Percentiles rank a stretch among this genome's conserved stretches.
Evolutionary conservation across 2,329 filamentous ascomycete genomes (phyloP).

Genomic region (Monilinia laxa): DNA sequence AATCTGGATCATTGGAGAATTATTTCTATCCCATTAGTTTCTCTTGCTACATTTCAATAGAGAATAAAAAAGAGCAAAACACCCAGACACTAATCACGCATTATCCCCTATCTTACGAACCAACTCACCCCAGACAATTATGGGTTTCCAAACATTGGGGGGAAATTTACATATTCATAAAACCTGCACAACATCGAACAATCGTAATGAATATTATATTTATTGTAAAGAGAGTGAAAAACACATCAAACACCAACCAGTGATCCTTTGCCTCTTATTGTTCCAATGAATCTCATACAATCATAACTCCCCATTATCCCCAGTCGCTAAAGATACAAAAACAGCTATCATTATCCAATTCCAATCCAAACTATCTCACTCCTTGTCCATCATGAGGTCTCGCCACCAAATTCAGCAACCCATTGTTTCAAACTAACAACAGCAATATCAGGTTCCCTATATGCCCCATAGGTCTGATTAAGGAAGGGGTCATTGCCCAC

Average conservation of each 20-base stretch:
- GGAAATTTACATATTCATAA: background rate
- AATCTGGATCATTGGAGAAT: too few relatives aligned
- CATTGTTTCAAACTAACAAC: too few relatives aligned
- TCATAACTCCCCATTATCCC: conserved; percentile 7
- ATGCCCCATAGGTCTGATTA: too few relatives aligned
- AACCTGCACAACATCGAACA: too few relatives aligned
- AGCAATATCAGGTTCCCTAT: too few relatives aligned
- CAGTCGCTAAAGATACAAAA: background rate
- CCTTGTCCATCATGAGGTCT: too few relatives aligned
- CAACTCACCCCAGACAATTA: background rate
- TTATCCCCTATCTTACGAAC: background rate
- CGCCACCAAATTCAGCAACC: too few relatives aligned
- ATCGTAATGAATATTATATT: conserved; percentile 5
- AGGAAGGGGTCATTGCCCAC: too few relatives aligned
- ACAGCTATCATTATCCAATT: conserved; percentile 3
- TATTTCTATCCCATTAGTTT: too few relatives aligned
- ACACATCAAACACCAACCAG: background rate
- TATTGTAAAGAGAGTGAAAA: background rate
- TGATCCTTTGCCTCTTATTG: background rate
- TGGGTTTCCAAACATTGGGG: background rate
- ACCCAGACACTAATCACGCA: background rate
- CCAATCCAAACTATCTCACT: conserved; percentile 35
- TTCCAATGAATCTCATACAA: too few relatives aligned
- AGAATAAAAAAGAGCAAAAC: background rate
- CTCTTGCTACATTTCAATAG: too few relatives aligned